Percentiles rank a stretch among this genome's conserved stretches.
phyloP scores from a whole-genome alignment of 2,329 filamentous ascomycete species.

The Trichophyton schoenleinii region DNA sequence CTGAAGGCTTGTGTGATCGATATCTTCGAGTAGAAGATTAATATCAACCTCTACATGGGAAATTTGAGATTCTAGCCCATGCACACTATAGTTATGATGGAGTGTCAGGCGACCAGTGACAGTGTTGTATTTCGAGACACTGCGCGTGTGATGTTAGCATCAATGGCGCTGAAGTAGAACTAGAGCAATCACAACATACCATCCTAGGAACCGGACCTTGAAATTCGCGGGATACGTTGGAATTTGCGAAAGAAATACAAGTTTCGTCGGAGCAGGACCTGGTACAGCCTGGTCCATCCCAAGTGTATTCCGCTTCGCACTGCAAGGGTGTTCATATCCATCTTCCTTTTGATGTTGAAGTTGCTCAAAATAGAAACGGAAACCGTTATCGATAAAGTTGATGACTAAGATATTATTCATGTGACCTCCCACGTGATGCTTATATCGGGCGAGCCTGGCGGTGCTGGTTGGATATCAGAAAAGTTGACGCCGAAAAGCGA shows the following conservation, averaged over 20 bases:
- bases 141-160: conserved; percentile 21
- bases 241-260: conserved; percentile 54
- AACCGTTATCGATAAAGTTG: not conserved
- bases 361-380: not conserved
- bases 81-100: conserved; percentile 49
- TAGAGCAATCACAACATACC: conserved; percentile 44
- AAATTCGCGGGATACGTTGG: conserved; percentile 41
- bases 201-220: conserved; percentile 89
- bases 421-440: not conserved
- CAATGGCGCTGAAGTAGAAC: not conserved
- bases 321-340: not conserved
- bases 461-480: not conserved
- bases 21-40: conserved; percentile 52
- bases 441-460: not conserved
- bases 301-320: not conserved
- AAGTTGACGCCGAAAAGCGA: not conserved
- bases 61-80: conserved; percentile 7
- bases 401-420: not conserved
- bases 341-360: not conserved
- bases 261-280: conserved; percentile 46
- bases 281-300: conserved; percentile 26
- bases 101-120: conserved; percentile 51
- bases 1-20: conserved; percentile 51
- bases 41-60: conserved; percentile 53
- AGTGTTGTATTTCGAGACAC: conserved; percentile 47